These are phyloP conservation scores for Talaromyces atroroseus DNA, from an alignment of 2,329 filamentous ascomycete species.

Conservation along the genomic window DNA sequence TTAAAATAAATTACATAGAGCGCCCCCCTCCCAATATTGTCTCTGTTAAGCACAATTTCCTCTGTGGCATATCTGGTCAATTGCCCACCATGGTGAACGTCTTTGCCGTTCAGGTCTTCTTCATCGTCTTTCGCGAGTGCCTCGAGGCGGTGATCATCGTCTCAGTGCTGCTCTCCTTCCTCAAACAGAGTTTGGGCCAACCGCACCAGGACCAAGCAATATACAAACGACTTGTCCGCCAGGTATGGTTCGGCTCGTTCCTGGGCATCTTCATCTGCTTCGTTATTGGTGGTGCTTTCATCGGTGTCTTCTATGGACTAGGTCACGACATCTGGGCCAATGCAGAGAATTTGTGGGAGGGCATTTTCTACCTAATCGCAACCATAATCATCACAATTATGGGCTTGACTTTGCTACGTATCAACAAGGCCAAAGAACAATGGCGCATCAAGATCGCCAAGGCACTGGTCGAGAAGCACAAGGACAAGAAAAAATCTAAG, in stretches of 20 bases:
- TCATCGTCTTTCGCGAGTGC: conserved; percentile 82
- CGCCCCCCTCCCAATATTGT: too few relatives aligned
- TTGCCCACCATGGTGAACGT: conserved; percentile 13
- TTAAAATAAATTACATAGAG: too few relatives aligned
- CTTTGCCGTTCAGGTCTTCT: conserved; percentile 56
- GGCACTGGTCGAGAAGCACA: conserved; percentile 52
- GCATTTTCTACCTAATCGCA: conserved; percentile 69
- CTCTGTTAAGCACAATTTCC: neutral
- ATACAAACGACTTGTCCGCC: conserved; percentile 63
- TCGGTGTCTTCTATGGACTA: conserved; percentile 67
- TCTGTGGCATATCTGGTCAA: neutral
- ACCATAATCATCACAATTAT: conserved; percentile 75
- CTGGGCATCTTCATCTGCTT: conserved; percentile 61
- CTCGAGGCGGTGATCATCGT: conserved; percentile 80
- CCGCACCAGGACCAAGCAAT: conserved; percentile 56
- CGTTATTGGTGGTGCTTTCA: conserved; percentile 60
- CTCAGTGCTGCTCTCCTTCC: conserved; percentile 77
- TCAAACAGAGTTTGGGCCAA: conserved; percentile 69
- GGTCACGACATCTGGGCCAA: conserved; percentile 61
- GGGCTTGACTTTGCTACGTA: conserved; percentile 71
- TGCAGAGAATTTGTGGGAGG: conserved; percentile 75
- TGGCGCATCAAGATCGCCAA: conserved; percentile 78
- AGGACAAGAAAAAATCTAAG: conserved; percentile 29
- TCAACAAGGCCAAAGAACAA: conserved; percentile 79
- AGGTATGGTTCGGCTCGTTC: conserved; percentile 66